A percentile compares a stretch with the other conserved stretches of the same genome.
These are phyloP conservation scores for Musa beccarii DNA, from an alignment of 176 grass and related monocot species.

Conservation along the genomic window DNA sequence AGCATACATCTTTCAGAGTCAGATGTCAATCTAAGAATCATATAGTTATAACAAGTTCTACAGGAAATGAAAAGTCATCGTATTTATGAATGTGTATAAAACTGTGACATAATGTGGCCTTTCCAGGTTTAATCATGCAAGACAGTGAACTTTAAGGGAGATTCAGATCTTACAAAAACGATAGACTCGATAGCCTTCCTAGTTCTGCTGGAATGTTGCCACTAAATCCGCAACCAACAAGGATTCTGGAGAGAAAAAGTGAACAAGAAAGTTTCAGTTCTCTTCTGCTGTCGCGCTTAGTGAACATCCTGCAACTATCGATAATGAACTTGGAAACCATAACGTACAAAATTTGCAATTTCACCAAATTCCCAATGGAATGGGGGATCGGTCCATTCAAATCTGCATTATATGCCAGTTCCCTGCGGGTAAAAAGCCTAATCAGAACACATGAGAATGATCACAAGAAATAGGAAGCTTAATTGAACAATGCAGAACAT, in stretches of 20 bases:
- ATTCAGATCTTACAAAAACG: neutral
- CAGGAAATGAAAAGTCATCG: no score
- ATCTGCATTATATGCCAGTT: neutral
- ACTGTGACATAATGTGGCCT: no score
- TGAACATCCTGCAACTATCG: no score
- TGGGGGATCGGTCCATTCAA: neutral
- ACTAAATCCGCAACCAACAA: constrained; percentile 7
- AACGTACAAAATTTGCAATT: neutral
- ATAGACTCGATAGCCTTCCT: neutral
- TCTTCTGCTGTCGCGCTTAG: neutral
- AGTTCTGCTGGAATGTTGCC: neutral
- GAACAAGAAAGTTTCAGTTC: neutral
- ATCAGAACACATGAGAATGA: neutral
- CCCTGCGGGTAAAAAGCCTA: neutral
- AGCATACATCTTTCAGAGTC: no score
- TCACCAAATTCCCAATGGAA: constrained; percentile 1
- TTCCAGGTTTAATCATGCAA: neutral
- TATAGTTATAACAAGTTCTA: no score
- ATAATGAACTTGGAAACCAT: neutral
- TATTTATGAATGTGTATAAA: no score
- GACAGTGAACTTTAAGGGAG: neutral
- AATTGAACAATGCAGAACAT: neutral
- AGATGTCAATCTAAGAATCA: no score
- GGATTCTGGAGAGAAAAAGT: neutral
- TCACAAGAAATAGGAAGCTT: neutral